Conservation (phyloP, 805 yeast genomes). For the Candida sithepensis region DNA sequence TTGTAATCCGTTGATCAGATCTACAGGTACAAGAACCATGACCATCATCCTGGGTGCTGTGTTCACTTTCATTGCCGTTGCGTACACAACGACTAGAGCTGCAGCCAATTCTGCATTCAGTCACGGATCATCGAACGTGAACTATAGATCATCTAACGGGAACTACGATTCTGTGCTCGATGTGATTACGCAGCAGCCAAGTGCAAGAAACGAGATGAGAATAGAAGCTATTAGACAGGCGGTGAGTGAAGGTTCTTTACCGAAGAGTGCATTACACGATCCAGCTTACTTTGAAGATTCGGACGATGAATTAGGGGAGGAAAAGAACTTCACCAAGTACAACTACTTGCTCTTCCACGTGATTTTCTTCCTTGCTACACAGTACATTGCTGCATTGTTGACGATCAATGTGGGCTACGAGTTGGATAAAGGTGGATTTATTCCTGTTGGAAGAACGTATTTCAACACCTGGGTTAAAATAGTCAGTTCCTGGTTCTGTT, state of each 20-base stretch:
- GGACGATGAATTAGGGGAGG: conserved; percentile 51
- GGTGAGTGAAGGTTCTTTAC: conserved; percentile 92
- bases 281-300: conserved; percentile 54
- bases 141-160: conserved; percentile 21
- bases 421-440: conserved; percentile 80
- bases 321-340: conserved; percentile 62
- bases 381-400: conserved; percentile 89
- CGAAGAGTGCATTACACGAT: conserved; percentile 85
- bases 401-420: conserved; percentile 89
- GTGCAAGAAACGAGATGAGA: conserved; percentile 64
- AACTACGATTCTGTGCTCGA: conserved; percentile 42
- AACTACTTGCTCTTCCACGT: conserved; percentile 86
- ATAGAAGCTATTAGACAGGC: conserved; percentile 88
- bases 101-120: conserved; percentile 76
- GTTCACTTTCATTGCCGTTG: conserved; percentile 91
- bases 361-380: conserved; percentile 92
- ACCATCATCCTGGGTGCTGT: conserved; percentile 87
- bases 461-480: conserved; percentile 95
- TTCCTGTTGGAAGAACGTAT: conserved; percentile 96
- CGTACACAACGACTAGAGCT: conserved; percentile 95
- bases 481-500: conserved; percentile 89
- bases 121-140: conserved; percentile 26
- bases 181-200: conserved; percentile 46
- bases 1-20: conserved; percentile 90
- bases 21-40: conserved; percentile 84